Conservation (phyloP, 495 filamentous ascomycete species). For the Haplographium delicatum region DNA sequence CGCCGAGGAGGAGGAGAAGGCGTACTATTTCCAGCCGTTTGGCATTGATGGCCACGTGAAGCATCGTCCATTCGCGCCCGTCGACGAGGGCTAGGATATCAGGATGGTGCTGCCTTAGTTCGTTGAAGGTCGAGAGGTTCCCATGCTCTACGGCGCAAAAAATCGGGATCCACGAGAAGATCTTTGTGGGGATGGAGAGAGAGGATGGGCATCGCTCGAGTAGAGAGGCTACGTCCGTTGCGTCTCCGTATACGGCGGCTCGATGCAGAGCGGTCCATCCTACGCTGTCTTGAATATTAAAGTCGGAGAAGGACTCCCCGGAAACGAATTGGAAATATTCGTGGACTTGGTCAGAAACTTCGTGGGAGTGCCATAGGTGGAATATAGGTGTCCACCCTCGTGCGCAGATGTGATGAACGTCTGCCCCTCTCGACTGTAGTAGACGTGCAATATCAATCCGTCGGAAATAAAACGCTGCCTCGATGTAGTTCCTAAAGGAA, state of each 20-base stretch:
- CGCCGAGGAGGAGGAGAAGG: neutral
- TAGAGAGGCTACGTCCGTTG: constrained; percentile 7
- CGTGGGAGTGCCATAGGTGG: neutral
- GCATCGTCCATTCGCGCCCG: neutral
- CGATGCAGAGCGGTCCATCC: constrained; percentile 21
- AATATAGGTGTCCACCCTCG: constrained; percentile 1
- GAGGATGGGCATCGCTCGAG: neutral
- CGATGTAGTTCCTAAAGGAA: neutral
- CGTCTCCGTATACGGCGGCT: constrained; percentile 16
- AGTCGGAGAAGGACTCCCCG: constrained; percentile 4
- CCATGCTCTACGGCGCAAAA: neutral
- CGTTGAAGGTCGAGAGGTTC: constrained; percentile 8
- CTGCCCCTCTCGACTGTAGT: neutral
- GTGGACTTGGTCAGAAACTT: neutral
- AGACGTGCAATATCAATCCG: neutral
- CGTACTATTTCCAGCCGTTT: neutral
- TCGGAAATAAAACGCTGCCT: neutral
- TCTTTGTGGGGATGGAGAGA: neutral
- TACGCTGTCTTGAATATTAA: constrained; percentile 12
- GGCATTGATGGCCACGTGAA: constrained; percentile 1
- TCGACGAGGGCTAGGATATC: neutral
- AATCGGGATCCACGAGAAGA: neutral
- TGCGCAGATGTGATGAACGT: neutral
- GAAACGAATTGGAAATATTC: constrained; percentile 6
- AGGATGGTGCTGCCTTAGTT: neutral